Base-by-base conservation (phyloP, 768 basidiomycete species). In the Lepiota brunneoincarnata region DNA sequence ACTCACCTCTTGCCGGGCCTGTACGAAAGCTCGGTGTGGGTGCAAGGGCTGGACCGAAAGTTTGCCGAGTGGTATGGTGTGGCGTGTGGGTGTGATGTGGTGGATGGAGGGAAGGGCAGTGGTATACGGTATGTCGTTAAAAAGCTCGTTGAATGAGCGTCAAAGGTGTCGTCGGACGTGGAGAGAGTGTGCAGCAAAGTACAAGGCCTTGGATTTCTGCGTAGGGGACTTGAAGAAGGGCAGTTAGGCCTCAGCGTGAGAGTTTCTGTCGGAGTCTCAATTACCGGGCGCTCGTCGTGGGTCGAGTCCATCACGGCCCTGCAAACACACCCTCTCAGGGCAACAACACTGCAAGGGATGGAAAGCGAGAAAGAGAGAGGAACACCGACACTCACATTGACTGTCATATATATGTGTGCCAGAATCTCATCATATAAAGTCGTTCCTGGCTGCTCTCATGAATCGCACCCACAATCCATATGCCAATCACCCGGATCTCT, bases 251-350 rank as follows among this genome's bases (percentile, higher is more conserved):
- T 58, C 52, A 41, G 59, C 55, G 54, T 56, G 54, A 18, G 57
- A 53, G 48, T 57, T 59, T 57, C 41, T 42, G 49, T 57, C 63
- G 63, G 63, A 64, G 63, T 64, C 60, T 61, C 45, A 64, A 64
- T 57, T 60, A 15, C 5, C 45, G 31, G 35, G 45, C 18, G 28
- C 45, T 48, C 46, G 51, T 53, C 48, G 55, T n/a, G 42, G 37
- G 36, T 20, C 21, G 28, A 34, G 24, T 49, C 41, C 20, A 23
- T 50, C 11, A 24, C 42, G 46, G 31, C 34, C 44, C 41, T n/a
- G n/a, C n/a, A n/a, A n/a, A n/a, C n/a, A n/a, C n/a, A n/a, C n/a
- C n/a, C n/a, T 47, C 2, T 31, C 7, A 31, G 6, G 11, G 31
- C 6, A 31, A 31, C 20, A 18, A 37, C 34, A 23, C 12, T 37